Evolutionary conservation across 176 grass and related monocot species (phyloP).

Genomic region (Thalia dealbata): DNA sequence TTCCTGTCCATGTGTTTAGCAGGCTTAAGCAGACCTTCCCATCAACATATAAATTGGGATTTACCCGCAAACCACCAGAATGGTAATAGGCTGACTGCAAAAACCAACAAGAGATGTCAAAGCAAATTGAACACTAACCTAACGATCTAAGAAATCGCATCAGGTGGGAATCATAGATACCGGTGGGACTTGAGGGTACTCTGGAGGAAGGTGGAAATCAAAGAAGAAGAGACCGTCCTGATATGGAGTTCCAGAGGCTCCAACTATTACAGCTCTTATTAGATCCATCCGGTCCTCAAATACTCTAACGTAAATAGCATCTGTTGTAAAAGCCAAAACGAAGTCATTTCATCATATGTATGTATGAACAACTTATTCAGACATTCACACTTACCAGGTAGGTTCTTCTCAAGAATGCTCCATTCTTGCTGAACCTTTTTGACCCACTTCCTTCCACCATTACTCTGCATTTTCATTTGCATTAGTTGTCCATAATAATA

Average conservation of each 20-base stretch:
- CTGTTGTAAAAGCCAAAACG: conserved; percentile 41
- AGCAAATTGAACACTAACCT: not conserved
- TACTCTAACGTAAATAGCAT: conserved; percentile 89
- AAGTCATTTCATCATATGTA: not conserved
- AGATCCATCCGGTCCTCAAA: conserved; percentile 97
- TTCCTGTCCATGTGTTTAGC: conserved; percentile 85
- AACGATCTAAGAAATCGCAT: no score
- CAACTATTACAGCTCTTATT: conserved; percentile 85
- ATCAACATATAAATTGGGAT: conserved; percentile 89
- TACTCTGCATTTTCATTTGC: conserved; percentile 36
- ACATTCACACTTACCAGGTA: conserved; percentile 51
- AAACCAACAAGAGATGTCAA: conserved; percentile 10
- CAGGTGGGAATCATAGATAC: no score
- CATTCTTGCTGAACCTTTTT: conserved; percentile 98
- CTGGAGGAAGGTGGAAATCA: conserved; percentile 81
- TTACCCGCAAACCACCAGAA: conserved; percentile 88
- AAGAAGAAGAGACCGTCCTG: conserved; percentile 99
- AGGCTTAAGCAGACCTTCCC: conserved; percentile 96
- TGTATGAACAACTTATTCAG: not conserved
- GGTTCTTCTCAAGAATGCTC: conserved; percentile 93
- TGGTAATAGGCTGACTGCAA: conserved; percentile 86
- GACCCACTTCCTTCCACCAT: conserved; percentile 76
- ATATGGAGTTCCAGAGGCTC: conserved; percentile 88
- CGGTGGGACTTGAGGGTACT: conserved; percentile 86
- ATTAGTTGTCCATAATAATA: not conserved